phyloP scores from a whole-genome alignment of 164 flowering plant genomes.

The Dillenia suffruticosa region DNA sequence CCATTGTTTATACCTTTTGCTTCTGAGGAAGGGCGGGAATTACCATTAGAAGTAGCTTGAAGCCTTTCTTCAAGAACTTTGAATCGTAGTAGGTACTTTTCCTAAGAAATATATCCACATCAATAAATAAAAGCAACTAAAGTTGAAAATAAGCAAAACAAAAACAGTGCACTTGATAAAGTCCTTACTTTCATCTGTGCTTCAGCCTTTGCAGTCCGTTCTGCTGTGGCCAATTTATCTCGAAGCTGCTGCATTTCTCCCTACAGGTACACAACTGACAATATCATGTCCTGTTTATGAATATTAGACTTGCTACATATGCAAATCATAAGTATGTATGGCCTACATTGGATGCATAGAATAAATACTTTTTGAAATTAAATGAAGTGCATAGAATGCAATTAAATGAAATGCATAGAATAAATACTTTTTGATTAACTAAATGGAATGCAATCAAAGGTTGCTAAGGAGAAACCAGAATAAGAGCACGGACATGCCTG shows the following conservation, averaged over 20 bases:
- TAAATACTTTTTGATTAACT: too few relatives aligned
- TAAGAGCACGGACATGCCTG: slow-evolving; percentile 38
- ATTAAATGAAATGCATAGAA: too few relatives aligned
- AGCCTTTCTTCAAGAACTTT: slow-evolving; percentile 68
- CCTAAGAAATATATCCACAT: slow-evolving; percentile 23
- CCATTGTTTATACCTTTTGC: slow-evolving; percentile 41
- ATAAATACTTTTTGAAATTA: too few relatives aligned
- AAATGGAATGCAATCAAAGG: too few relatives aligned
- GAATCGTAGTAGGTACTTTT: slow-evolving; percentile 60
- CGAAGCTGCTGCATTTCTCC: slow-evolving; percentile 80
- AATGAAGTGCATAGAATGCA: too few relatives aligned
- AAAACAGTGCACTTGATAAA: neutral
- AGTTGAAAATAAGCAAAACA: neutral
- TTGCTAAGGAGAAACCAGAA: neutral
- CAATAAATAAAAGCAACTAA: slow-evolving; percentile 1
- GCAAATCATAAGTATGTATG: too few relatives aligned
- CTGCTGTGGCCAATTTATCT: slow-evolving; percentile 59
- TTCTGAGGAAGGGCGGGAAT: slow-evolving; percentile 19
- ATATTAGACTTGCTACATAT: neutral
- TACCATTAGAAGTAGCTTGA: slow-evolving; percentile 26
- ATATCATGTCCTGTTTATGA: neutral
- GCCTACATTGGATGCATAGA: too few relatives aligned
- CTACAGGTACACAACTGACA: slow-evolving; percentile 19
- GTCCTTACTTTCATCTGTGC: slow-evolving; percentile 58
- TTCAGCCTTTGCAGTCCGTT: slow-evolving; percentile 73